Evolutionary conservation across 176 grass and related monocot genomes (phyloP).

Genomic region (Olyra latifolia): DNA sequence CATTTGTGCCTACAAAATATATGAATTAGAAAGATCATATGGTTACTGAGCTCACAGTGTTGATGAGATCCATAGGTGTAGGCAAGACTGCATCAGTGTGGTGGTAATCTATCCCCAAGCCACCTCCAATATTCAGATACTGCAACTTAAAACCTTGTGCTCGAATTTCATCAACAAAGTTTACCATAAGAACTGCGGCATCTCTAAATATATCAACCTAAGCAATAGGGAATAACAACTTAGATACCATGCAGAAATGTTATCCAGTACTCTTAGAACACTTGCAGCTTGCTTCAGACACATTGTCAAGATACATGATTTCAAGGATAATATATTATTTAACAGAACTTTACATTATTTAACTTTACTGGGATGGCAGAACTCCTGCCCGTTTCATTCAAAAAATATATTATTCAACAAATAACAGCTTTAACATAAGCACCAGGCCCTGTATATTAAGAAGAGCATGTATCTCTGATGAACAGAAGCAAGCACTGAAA

Average conservation of each 20-base stretch:
- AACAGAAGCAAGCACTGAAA: background rate
- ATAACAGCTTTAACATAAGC: background rate
- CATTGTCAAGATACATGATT: slow-evolving; percentile 3
- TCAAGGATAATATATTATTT: background rate
- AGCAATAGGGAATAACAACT: slow-evolving; percentile 12
- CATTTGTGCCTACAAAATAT: background rate
- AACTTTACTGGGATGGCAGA: background rate
- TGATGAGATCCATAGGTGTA: slow-evolving; percentile 94
- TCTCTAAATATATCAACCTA: slow-evolving; percentile 99
- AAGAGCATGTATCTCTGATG: background rate
- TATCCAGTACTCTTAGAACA: background rate
- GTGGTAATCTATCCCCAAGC: slow-evolving; percentile 95
- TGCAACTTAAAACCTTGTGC: slow-evolving; percentile 88
- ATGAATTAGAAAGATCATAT: slow-evolving; percentile 31
- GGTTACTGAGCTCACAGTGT: slow-evolving; percentile 62
- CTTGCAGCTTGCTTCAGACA: background rate
- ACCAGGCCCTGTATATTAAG: background rate
- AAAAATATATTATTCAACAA: background rate
- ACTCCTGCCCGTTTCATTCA: too few relatives aligned
- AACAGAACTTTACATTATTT: background rate
- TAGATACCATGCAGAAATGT: background rate
- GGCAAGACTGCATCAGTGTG: slow-evolving; percentile 72
- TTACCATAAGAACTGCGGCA: slow-evolving; percentile 93
- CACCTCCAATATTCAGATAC: slow-evolving; percentile 95
- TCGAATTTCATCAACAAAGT: slow-evolving; percentile 88